Evolutionary conservation across 2,329 filamentous ascomycete genomes (phyloP), one percentile per base, ranked within the genome.

Genomic region (Curvularia hawaiiensis): DNA sequence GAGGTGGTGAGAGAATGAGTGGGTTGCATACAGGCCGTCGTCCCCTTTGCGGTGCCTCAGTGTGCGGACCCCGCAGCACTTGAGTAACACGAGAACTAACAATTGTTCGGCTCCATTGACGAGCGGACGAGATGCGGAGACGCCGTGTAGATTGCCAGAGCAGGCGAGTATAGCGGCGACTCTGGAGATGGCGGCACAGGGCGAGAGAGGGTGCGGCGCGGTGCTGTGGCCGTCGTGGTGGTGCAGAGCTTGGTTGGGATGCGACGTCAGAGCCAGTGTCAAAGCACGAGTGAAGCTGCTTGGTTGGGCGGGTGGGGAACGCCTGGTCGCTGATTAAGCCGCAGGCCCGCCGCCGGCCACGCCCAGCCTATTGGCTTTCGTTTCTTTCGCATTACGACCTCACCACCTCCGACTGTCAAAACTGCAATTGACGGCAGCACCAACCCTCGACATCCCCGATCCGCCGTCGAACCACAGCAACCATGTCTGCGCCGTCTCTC

Each of bases 401-500:
- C 59, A 61, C 58, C 50, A 60, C 62, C 50, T 50, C 52, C 51
- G 54, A 58, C 63, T 51, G 56, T 61, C 67, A 61, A 60, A 59
- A 56, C 60, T 61, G 63, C 61, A 62, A 66, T 72, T 71, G 69
- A 65, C 60, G 61, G 58, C 66, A 61, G 63, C 62, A 70, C 60
- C 61, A 57, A 51, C 64, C 59, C 63, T 61, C 59, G 61, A 66
- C 61, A 48, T 58, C 61, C 56, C 59, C 64, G 40, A 51, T 52
- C 55, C 58, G 40, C 51, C 63, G 62, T 56, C 67, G 47, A 61
- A 58, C 44, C 46, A 50, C 62, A 72, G 68, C 68, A 68, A 77
- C 75, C 77, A 90, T 91, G 89, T 89, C 88, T 78, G 85, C 86
- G 74, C 86, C 86, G 64, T 89, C 83, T 74, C 84, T 92, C 79